A percentile compares a stretch with the other conserved stretches of the same genome.
These are phyloP conservation scores for Vachellia collinsii DNA, from an alignment of 306 rosid genomes.

Conservation along the genomic window DNA sequence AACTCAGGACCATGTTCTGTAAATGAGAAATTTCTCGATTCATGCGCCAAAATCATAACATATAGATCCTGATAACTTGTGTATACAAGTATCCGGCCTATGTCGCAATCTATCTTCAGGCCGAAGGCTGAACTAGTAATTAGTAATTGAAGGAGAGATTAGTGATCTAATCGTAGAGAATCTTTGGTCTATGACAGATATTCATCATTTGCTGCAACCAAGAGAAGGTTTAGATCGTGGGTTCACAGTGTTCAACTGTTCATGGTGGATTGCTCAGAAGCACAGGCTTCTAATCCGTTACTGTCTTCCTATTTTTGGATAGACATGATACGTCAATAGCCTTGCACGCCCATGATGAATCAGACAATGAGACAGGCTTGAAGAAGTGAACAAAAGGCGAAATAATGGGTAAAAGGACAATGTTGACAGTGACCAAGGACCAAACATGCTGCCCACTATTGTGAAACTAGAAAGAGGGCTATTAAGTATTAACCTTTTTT, in stretches of 20 bases:
- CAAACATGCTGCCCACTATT: not conserved
- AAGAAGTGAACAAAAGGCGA: not conserved
- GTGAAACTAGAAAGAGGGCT: not conserved
- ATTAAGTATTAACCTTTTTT: not conserved
- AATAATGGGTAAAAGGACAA: not conserved
- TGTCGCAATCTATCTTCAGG: slow-evolving; percentile 22
- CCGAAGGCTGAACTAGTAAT: not conserved
- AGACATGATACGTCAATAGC: not conserved
- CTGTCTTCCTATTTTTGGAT: not conserved
- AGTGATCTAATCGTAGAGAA: slow-evolving; percentile 15
- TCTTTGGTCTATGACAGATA: not conserved
- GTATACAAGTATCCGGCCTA: not conserved
- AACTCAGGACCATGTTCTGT: not conserved
- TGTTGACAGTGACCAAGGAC: not conserved
- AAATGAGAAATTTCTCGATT: not conserved
- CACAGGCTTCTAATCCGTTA: not conserved
- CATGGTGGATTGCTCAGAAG: not conserved
- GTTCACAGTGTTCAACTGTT: not conserved
- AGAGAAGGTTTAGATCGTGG: not conserved
- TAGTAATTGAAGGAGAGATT: slow-evolving; percentile 6
- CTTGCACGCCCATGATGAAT: not conserved
- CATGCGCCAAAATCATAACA: not conserved
- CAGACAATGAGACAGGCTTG: not conserved
- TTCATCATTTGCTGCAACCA: not conserved
- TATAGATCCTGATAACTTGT: not conserved